A percentile compares a stretch with the other conserved stretches of the same genome.
Conservation (phyloP, 2,329 filamentous ascomycete genomes). For the Hypoxylon sp. region DNA sequence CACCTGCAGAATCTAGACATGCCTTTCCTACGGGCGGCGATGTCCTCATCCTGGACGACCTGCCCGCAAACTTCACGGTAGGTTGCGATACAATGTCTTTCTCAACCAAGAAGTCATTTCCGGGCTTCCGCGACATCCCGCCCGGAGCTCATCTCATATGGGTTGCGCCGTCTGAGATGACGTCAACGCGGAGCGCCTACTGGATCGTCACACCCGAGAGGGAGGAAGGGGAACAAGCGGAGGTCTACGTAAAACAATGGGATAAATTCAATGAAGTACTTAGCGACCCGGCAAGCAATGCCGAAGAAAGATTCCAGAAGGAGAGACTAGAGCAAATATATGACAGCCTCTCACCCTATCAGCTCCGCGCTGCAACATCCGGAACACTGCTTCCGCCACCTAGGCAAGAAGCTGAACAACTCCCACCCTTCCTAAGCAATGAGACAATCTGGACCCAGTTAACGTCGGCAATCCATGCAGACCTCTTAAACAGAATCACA, state of each 20-base stretch:
- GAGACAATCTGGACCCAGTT: slow-evolving; percentile 67
- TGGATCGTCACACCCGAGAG: slow-evolving; percentile 65
- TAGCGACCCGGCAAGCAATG: slow-evolving; percentile 61
- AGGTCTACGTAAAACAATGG: slow-evolving; percentile 58
- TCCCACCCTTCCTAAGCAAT: slow-evolving; percentile 51
- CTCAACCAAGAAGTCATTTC: slow-evolving; percentile 62
- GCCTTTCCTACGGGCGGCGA: slow-evolving; percentile 60
- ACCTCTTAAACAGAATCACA: slow-evolving; percentile 64
- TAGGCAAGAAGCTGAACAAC: slow-evolving; percentile 40
- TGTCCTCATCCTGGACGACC: slow-evolving; percentile 66
- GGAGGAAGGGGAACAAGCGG: slow-evolving; percentile 51
- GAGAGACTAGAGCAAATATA: slow-evolving; percentile 59
- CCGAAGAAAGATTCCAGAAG: slow-evolving; percentile 63
- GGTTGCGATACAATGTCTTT: slow-evolving; percentile 69
- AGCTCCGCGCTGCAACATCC: slow-evolving; percentile 53
- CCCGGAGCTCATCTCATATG: slow-evolving; percentile 72
- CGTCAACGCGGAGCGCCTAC: slow-evolving; percentile 69
- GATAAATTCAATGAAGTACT: slow-evolving; percentile 70
- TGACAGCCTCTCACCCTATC: slow-evolving; percentile 63
- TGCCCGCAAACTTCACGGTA: slow-evolving; percentile 67
- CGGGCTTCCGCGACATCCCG: slow-evolving; percentile 69
- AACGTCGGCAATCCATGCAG: slow-evolving; percentile 63
- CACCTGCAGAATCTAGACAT: slow-evolving; percentile 47
- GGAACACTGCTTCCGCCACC: slow-evolving; percentile 36
- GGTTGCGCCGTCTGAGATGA: slow-evolving; percentile 65